Evolutionary conservation across 2,329 filamentous ascomycete genomes (phyloP), one percentile per base, ranked within the genome.

Genomic region (Calonectria hawksworthii): DNA sequence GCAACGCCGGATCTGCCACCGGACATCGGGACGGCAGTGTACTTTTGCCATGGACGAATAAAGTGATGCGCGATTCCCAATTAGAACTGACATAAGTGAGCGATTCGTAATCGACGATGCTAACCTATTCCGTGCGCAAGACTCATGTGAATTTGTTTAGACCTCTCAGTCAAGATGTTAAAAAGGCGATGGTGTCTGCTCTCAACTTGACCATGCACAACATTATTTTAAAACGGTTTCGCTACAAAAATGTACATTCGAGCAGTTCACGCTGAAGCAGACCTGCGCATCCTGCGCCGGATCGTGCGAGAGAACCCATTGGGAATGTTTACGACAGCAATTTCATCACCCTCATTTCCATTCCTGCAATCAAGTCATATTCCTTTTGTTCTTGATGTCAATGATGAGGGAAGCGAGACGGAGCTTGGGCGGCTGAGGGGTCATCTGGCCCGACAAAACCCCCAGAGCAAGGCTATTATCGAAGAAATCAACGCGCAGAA

Each of bases 401-500:
- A 85, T 4, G 85, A 88, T 69, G 84, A 87, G 44, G 47, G 79
- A 4, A 85, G 81, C 75, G 84, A 86, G 67, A 84, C 83, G 0
- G 85, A 87, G n/a, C 80, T 86, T 1, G 84, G 83, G 32, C 82
- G 80, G 4, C 85, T 94, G 4, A 87, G 92, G 4, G 92, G 91
- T 3, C 93, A 94, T 77, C 82, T 94, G 26, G 92, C 92, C 0
- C 86, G 89, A 38, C 85, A 86, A 47, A 94, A 94, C 77, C 92
- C 92, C 0, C 93, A 94, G 77, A 85, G 86, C 79, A 93, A 93
- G 81, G 88, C 89, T 21, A 86, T 94, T 70, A 89, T 92, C 56
- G 89, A 92, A 69, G 82, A 86, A 0, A 70, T 79, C 0, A 73
- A 68, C 9, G 72, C 67, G 28, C n/a, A 74, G 54, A 68, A 77